phyloP scores from a whole-genome alignment of 805 yeast species.

The Diddensiella caesifluorescens region DNA sequence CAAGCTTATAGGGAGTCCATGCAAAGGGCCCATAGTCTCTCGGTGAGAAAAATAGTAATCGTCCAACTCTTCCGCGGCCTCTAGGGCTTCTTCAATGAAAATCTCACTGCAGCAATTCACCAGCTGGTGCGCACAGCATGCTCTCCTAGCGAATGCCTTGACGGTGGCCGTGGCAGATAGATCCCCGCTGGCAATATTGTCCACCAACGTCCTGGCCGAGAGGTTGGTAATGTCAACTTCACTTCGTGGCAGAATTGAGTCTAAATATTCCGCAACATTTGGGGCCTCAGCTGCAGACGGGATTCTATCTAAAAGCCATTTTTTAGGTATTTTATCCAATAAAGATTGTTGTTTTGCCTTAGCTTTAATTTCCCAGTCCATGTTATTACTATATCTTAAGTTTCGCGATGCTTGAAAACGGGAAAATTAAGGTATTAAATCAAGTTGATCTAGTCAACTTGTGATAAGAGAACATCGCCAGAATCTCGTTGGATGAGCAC shows the following conservation, averaged over 20 bases:
- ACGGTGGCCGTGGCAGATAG: slow-evolving; percentile 36
- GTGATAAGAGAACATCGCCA: background rate
- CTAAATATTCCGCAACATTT: background rate
- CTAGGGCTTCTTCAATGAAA: slow-evolving; percentile 53
- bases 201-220: slow-evolving; percentile 1
- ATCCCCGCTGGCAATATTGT: slow-evolving; percentile 3
- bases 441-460: too few relatives aligned
- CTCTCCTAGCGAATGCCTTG: slow-evolving; percentile 52
- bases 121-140: slow-evolving; percentile 54
- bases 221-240: background rate
- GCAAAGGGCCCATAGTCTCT: slow-evolving; percentile 53
- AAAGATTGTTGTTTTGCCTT: background rate
- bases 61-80: slow-evolving; percentile 51
- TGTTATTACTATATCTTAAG: too few relatives aligned
- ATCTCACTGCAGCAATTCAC: slow-evolving; percentile 31
- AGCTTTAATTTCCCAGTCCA: too few relatives aligned
- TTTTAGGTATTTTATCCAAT: slow-evolving; percentile 1
- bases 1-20: slow-evolving; percentile 60
- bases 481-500: background rate
- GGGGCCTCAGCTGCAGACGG: background rate
- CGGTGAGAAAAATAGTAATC: slow-evolving; percentile 43
- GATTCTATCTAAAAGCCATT: slow-evolving; percentile 1
- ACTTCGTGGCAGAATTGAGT: background rate
- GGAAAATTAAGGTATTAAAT: too few relatives aligned
- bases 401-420: too few relatives aligned